Percentiles rank a stretch among this genome's conserved stretches.
phyloP scores from a whole-genome alignment of 148 eudicot species.

The Rheum nobile region DNA sequence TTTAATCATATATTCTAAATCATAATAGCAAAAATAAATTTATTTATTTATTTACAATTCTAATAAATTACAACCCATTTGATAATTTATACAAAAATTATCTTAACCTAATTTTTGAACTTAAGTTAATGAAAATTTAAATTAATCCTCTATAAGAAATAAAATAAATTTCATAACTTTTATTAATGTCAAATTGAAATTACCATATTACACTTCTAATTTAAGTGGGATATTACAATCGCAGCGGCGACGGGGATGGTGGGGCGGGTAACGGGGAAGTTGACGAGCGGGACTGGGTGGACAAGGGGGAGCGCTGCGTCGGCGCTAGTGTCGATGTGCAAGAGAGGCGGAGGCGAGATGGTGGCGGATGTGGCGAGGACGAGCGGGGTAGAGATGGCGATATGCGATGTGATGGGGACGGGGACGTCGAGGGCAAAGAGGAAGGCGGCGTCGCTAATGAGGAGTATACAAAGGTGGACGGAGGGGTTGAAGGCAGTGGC shows the following conservation, averaged over 20 bases:
- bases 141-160: no score
- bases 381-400: conserved; percentile 45
- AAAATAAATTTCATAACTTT: no score
- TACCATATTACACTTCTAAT: no score
- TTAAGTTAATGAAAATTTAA: no score
- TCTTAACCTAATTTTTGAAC: no score
- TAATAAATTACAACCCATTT: no score
- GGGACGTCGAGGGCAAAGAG: conserved; percentile 66
- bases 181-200: no score
- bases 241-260: conserved; percentile 34
- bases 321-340: conserved; percentile 56
- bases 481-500: conserved; percentile 46
- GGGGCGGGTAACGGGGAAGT: conserved; percentile 24
- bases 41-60: no score
- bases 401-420: conserved; percentile 76
- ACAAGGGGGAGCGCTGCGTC: conserved; percentile 66
- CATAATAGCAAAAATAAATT: no score
- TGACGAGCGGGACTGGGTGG: conserved; percentile 54
- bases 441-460: conserved; percentile 68
- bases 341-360: conserved; percentile 70
- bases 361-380: conserved; percentile 59
- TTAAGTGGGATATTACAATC: no score
- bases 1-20: no score
- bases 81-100: no score
- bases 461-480: conserved; percentile 79